Conservation (phyloP, 2,329 filamentous ascomycete genomes). For the Uncinocarpus reesii region DNA sequence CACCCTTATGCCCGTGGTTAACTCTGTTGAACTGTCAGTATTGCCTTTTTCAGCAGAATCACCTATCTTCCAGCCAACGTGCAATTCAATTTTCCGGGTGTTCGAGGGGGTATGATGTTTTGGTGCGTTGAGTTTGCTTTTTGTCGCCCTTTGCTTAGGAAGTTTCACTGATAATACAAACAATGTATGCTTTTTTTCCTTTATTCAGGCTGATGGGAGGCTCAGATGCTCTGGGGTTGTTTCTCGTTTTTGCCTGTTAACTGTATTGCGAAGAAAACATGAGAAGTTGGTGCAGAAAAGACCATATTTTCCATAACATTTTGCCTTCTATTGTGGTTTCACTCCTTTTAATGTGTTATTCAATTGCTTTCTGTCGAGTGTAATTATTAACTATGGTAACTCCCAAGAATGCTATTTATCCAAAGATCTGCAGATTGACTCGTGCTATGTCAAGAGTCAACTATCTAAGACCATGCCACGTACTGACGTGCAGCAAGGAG, state of each 20-base stretch:
- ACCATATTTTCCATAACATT: background rate
- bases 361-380: background rate
- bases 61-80: background rate
- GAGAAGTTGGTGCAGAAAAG: background rate
- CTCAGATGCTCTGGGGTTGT: background rate
- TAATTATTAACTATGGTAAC: background rate
- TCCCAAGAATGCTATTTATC: background rate
- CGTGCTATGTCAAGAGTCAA: background rate
- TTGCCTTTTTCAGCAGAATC: too few relatives aligned
- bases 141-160: background rate
- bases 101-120: background rate
- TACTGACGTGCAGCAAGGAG: too few relatives aligned
- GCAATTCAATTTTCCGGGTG: background rate
- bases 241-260: background rate
- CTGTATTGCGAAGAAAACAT: background rate
- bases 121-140: background rate
- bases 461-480: too few relatives aligned
- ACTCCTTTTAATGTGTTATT: background rate
- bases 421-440: background rate
- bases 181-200: background rate
- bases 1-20: slow-evolving; percentile 59
- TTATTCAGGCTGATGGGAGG: background rate
- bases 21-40: background rate
- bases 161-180: slow-evolving; percentile 3
- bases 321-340: background rate